A percentile compares a stretch with the other conserved stretches of the same genome.
phyloP scores from a whole-genome alignment of 208 protist species.

The Herpetomonas tarakana region DNA sequence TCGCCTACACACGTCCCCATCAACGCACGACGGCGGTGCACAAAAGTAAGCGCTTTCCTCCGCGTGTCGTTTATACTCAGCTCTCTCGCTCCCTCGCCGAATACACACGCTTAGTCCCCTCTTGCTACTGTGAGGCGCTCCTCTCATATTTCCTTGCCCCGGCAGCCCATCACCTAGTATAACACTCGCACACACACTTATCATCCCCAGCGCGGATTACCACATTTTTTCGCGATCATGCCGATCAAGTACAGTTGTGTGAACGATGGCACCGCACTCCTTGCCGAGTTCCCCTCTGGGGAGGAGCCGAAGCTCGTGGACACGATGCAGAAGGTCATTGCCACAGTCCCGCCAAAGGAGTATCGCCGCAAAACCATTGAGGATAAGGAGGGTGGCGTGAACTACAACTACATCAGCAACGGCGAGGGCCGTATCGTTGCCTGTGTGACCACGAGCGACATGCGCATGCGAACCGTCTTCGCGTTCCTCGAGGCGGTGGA shows the following conservation, averaged over 20 bases:
- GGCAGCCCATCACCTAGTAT: too few species aligned
- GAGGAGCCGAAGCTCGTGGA: conserved; percentile 75
- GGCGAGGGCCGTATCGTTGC: conserved; percentile 85
- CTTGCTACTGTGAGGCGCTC: too few species aligned
- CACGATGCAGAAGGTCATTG: conserved; percentile 88
- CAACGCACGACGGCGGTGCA: too few species aligned
- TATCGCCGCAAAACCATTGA: conserved; percentile 90
- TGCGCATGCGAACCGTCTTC: conserved; percentile 90
- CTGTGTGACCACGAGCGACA: conserved; percentile 82
- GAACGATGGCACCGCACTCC: conserved; percentile 71
- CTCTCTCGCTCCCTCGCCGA: too few species aligned
- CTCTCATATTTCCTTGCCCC: too few species aligned
- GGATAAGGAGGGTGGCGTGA: conserved; percentile 87
- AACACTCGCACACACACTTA: not conserved
- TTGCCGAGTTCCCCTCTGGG: conserved; percentile 78
- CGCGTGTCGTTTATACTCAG: too few species aligned
- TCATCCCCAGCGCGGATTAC: too few species aligned
- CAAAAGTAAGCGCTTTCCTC: too few species aligned
- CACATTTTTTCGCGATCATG: conserved; percentile 37
- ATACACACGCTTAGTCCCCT: too few species aligned
- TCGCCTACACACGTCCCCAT: not conserved
- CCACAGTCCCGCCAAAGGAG: conserved; percentile 75
- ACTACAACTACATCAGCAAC: conserved; percentile 92
- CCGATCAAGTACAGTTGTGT: conserved; percentile 91
- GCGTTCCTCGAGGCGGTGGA: conserved; percentile 90